Evolutionary conservation across 805 yeast genomes (phyloP), one percentile per base, ranked within the genome.

Genomic region (Lipomyces oligophaga): DNA sequence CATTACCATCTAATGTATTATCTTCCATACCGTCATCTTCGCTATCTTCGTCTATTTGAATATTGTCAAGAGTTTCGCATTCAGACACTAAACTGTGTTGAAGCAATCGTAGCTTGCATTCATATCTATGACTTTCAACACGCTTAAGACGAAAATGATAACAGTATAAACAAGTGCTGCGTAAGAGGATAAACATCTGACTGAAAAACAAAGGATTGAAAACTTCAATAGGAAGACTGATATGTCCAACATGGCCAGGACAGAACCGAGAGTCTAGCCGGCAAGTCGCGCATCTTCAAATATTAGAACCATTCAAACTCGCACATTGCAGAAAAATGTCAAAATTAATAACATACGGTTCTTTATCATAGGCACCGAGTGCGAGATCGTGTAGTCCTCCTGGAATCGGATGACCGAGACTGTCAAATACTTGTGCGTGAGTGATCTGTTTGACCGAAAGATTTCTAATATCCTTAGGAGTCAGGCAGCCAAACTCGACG

Each of bases 241-340:
- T 88, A 67, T 93, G 98, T 52, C 99, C 99, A 67, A 88, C 87
- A 67, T 93, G 99, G 38, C 99, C 99, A 3, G 97, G 97, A 71
- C 99, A 93, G 59, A 79, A 81, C 63, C 83, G 80, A 58, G 90
- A 97, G 64, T 89, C 96, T 53, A 90, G 73, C 16, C 97, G 96
- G 77, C 99, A 93, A 1, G 97, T 90, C 19, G 93, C 76, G 77
- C 99, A 88, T 40, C 69, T 65, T 22, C 6, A 46, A 27, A 28
- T 28, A 27, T n/a, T 24, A 15, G 36, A 11, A 11, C 10, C 22
- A 19, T 11, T 19, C 16, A 44, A 31, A 36, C 38, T 38, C 24
- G 10, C 36, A 6, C 21, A 44, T 28, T 41, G 20, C 26, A 11
- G 25, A 31, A 6, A 3, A 7, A 28, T 34, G 26, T 11, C 8